Evolutionary conservation across 1,139 yeast genomes (phyloP), one percentile per base, ranked within the genome.

Genomic region (Eremothecium gossypii): DNA sequence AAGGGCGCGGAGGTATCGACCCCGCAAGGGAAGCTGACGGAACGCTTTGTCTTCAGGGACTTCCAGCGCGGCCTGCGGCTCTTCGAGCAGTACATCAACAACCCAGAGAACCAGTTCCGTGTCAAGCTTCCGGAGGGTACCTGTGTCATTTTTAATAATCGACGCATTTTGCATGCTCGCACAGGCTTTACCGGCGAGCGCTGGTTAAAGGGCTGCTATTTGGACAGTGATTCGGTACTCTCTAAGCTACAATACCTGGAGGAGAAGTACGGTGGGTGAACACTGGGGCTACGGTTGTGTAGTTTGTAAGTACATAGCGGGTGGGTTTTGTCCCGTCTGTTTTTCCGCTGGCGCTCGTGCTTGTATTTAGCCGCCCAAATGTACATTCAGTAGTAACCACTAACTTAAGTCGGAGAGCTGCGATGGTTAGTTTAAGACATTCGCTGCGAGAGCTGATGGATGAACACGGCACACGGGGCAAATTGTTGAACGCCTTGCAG

Each of bases 161-260:
- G 94, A 52, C 69, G 94, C 51, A 68, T 79, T 0, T 67, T 84
- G 37, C 94, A 84, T 57, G 80, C 89, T 0, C 68, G 94, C 49
- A 68, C 73, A 28, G 74, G 70, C 45, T 83, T 83, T 52, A 69
- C 70, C 34, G 83, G 83, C 1, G 65, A 65, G 30, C 69, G 94
- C 48, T 81, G 89, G 85, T 66, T 84, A 44, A 79, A 82, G 72
- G 93, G 93, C 1, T 76, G 86, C 34, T 84, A 83, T 56, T 66
- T 82, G 13, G 93, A 83, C 56, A 77, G 78, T 9, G 94, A 83
- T 54, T 70, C 86, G 30, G 81, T 72, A 57, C 67, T 79, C 50
- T 81, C 89, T n/a, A 77, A 70, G 49, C 59, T 80, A 40, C 68
- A 84, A 54, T 64, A 64, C 14, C 43, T 55, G 35, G 57, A 53